Evolutionary conservation across 2,329 filamentous ascomycete species (phyloP), one percentile per base, ranked within the genome.

Genomic region (Pseudogymnoascus sp.): DNA sequence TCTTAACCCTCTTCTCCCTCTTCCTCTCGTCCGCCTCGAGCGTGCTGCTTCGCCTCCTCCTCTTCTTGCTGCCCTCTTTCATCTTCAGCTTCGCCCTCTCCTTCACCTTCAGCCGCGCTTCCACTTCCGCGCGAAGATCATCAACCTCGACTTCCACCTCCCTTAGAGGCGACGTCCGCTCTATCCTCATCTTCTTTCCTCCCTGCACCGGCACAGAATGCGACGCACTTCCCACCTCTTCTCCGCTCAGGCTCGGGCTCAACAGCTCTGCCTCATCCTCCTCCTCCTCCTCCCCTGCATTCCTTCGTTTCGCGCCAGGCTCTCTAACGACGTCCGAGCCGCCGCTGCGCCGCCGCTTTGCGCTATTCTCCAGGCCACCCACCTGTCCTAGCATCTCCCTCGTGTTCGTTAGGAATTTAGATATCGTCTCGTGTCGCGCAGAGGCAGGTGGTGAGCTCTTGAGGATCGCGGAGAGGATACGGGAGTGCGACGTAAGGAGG

Each of bases 121-220:
- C 58, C 58, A 60, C 58, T 30, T 60, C 58, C 14, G 38, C 58
- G 12, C 34, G 38, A 30, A 60, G 35, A 60, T 60, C 58, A 16
- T 60, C 58, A n/a, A 41, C 38, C 25, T 60, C 57, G 16, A 54
- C 47, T 14, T 54, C 47, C 28, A 54, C 28, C 16, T 32, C 28
- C 11, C 16, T 20, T 9, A 16, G 28, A 14, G 47, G 47, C 16
- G 16, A 14, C 28, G 11, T 14, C 25, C 32, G 18, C 34, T 58
- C 57, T 3, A 58, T 32, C 32, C 57, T 25, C 32, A 58, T 39
- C 37, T 58, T 58, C 57, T 58, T 39, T 5, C 34, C 37, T 20
- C 34, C 57, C 11, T 58, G 20, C 2, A 58, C 18, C n/a, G 25
- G n/a, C 28, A 54, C n/a, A 34, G 47, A 32, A 32, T 54, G 47